Base-by-base conservation (phyloP, 768 basidiomycete genomes). In the Suillus subalutaceus region DNA sequence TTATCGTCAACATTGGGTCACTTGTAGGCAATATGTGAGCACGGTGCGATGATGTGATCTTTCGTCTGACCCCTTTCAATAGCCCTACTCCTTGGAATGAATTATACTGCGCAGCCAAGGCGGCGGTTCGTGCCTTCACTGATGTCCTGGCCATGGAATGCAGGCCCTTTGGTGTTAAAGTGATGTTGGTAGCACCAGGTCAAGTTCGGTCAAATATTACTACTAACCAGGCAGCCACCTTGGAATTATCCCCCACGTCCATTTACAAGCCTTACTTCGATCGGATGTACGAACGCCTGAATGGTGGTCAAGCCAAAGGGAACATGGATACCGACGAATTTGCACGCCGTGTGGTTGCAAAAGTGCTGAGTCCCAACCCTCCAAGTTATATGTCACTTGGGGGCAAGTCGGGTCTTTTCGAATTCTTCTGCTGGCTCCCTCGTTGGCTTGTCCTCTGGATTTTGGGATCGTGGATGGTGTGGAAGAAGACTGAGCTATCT, bases 1-100 rank as follows among this genome's bases (percentile, higher is more conserved):
- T 88, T 32, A 86, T 94, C 64, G 82, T 94, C 44, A 93, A 92
- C 68, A 83, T 93, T 32, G 90, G 92, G 15, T 92, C 91, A 3
- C 73, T 93, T 60, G 84, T 81, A 37, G 91, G 85, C 4, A 80
- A 86, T 41, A 77, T 84, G 90, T 90, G 73, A 72, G 86, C 79
- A 40, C 46, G 55, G 26, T 6, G 5, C 18, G 4, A 6, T 62
- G 26, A 15, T 16, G 40, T 37, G 32, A 32, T 5, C 7, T 37
- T 37, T 37, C 7, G 1, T 37, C 35, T 37, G 35, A 37, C 32
- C 32, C 32, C 32, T 32, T 32, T 32, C 32, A 32, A 32, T 32
- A 32, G 32, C 32, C 32, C 32, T 32, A 32, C 32, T 5, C 32
- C 32, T 32, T 32, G 32, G 32, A 32, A 32, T 32, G 32, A 2